Evolutionary conservation across 1,139 yeast species (phyloP).

Genomic region (Spathaspora sp.): DNA sequence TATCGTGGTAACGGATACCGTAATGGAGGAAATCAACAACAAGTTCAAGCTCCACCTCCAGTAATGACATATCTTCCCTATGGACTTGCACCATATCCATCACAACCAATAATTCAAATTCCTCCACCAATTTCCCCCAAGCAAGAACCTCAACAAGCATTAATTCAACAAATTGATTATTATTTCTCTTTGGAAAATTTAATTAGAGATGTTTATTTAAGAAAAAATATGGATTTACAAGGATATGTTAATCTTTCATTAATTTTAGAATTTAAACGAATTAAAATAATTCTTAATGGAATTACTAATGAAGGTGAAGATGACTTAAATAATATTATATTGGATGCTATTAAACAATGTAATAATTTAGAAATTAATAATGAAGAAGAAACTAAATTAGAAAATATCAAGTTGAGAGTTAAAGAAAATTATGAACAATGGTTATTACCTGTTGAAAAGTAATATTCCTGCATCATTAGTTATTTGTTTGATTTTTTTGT

Average conservation of each 20-base stretch:
- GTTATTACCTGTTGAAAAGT: constrained; percentile 24
- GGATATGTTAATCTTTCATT: constrained; percentile 70
- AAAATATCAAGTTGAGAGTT: constrained; percentile 42
- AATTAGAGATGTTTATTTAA: constrained; percentile 73
- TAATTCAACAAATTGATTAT: constrained; percentile 75
- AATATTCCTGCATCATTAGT: constrained; percentile 1
- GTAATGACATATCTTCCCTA: constrained; percentile 7
- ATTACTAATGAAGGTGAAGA: constrained; percentile 30
- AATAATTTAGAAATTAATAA: constrained; percentile 39
- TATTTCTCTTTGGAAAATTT: constrained; percentile 87
- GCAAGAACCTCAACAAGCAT: constrained; percentile 48
- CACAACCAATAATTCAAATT: constrained; percentile 25
- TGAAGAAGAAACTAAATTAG: constrained; percentile 26
- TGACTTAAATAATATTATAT: constrained; percentile 27
- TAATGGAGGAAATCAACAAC: constrained; percentile 8
- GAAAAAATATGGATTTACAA: constrained; percentile 72
- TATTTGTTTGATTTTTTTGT: not conserved
- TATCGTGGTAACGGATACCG: constrained; percentile 7
- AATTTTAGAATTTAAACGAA: constrained; percentile 72
- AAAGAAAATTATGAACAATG: constrained; percentile 44
- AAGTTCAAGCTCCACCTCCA: not conserved
- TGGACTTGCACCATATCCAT: constrained; percentile 3
- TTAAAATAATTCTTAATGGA: constrained; percentile 52
- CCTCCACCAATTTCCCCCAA: constrained; percentile 52
- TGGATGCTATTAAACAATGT: constrained; percentile 36